Conservation (phyloP, 2,329 filamentous ascomycete genomes). For the Pyrenophora seminiperda region DNA sequence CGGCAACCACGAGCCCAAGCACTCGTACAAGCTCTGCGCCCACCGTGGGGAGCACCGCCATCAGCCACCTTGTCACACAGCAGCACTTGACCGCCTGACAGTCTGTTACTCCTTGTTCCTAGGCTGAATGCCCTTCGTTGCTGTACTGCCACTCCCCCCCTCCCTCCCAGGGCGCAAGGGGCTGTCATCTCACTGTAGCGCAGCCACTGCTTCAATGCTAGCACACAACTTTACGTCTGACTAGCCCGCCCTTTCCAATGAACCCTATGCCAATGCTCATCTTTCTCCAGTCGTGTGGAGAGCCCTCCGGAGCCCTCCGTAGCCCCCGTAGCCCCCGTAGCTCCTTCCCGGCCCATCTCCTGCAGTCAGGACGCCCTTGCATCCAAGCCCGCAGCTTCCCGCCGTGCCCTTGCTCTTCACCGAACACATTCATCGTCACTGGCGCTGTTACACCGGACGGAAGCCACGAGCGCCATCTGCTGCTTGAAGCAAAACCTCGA, state of each 20-base stretch:
- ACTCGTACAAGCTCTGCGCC: conserved; percentile 33
- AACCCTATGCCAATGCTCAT: conserved; percentile 11
- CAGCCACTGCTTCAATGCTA: conserved; percentile 22
- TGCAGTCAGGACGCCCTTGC: conserved; percentile 15
- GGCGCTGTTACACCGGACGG: conserved; percentile 35
- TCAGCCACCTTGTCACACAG: conserved; percentile 29
- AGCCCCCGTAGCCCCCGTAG: too few relatives aligned
- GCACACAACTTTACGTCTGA: conserved; percentile 12
- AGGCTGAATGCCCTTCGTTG: conserved; percentile 25
- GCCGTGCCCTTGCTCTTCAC: conserved; percentile 12
- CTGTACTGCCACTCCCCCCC: conserved; percentile 24
- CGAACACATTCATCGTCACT: conserved; percentile 19
- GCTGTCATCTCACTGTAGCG: conserved; percentile 42
- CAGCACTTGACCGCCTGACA: conserved; percentile 43
- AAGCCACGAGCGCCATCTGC: conserved; percentile 39
- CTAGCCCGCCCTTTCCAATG: conserved; percentile 12
- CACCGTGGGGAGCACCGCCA: conserved; percentile 27
- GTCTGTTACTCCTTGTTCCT: conserved; percentile 31
- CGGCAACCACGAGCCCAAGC: conserved; percentile 13
- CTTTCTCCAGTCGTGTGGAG: conserved; percentile 6
- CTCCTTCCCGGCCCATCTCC: conserved; percentile 14
- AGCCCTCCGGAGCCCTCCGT: conserved; percentile 9
- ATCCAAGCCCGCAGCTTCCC: conserved; percentile 12
- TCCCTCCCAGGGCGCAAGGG: conserved; percentile 30
- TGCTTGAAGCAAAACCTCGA: conserved; percentile 29